Evolutionary conservation across 305 asterid species (phyloP).

Genomic region (Fraxinus greggii): DNA sequence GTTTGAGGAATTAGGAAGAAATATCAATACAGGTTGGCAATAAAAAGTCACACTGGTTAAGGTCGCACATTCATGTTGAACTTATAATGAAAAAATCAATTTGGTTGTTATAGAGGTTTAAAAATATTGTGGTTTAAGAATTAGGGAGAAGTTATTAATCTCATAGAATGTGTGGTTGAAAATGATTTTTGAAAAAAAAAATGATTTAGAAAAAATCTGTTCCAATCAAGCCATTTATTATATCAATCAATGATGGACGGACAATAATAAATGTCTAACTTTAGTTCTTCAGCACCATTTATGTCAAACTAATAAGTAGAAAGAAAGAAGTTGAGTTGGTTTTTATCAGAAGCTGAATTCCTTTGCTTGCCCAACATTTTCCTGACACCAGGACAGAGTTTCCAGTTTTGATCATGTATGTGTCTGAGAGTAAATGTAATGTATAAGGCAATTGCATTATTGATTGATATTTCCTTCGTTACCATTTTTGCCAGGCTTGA

Average conservation of each 20-base stretch:
- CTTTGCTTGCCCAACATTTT: constrained; percentile 15
- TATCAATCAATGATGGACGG: not conserved
- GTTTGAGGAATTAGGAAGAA: not conserved
- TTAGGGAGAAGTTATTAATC: no score
- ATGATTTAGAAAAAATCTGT: no score
- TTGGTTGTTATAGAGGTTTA: not conserved
- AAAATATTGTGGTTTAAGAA: no score
- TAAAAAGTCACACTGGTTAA: no score
- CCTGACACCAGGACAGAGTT: not conserved
- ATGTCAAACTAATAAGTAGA: not conserved
- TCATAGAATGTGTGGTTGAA: no score
- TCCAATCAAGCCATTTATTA: not conserved
- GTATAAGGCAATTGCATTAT: not conserved
- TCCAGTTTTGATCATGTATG: not conserved
- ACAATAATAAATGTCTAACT: not conserved
- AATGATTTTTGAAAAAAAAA: no score
- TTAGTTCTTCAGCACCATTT: not conserved
- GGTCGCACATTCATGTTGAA: not conserved
- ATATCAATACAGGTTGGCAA: no score
- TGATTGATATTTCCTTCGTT: not conserved
- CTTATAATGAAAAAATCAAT: not conserved
- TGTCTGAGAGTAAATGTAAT: constrained; percentile 4
- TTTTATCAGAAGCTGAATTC: not conserved
- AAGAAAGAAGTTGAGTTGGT: constrained; percentile 9
- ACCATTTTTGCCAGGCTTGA: constrained; percentile 71